Conservation (phyloP, 371 early-diverging fungal genomes). For the Batkoa obscura region DNA sequence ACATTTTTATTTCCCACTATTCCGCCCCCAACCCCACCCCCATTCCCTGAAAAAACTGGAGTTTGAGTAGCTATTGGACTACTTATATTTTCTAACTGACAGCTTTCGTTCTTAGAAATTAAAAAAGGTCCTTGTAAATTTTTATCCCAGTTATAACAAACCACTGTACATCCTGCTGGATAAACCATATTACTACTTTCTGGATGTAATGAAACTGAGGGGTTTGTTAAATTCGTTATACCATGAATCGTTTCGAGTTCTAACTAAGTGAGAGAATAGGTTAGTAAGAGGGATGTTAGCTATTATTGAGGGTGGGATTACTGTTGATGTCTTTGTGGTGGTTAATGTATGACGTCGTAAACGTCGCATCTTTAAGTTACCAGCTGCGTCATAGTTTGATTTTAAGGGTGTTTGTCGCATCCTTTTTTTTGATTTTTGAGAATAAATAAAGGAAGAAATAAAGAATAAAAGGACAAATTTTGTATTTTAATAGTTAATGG, state of each 20-base stretch:
- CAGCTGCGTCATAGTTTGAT: background rate
- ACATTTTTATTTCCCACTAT: conserved; percentile 3
- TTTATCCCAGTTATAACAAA: conserved; percentile 44
- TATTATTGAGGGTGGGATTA: background rate
- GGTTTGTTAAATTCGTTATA: conserved; percentile 30
- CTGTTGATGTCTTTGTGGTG: background rate
- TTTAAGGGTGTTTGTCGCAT: too few relatives aligned
- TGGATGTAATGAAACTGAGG: conserved; percentile 31
- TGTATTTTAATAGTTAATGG: too few relatives aligned
- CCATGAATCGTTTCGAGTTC: conserved; percentile 41
- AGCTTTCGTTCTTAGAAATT: conserved; percentile 1
- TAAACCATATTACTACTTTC: conserved; percentile 40
- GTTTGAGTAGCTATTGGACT: background rate
- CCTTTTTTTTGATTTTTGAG: too few relatives aligned
- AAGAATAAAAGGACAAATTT: too few relatives aligned
- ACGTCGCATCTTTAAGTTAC: background rate
- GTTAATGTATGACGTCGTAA: background rate
- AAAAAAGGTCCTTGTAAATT: conserved; percentile 47
- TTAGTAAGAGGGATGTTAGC: background rate
- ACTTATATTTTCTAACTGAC: background rate
- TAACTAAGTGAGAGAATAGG: conserved; percentile 15
- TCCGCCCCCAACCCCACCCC: conserved; percentile 5
- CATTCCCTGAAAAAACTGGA: background rate
- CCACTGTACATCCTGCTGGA: conserved; percentile 53
- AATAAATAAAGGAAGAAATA: too few relatives aligned